Conservation (phyloP, 73 alveolate species). For the Durusdinium trenchii region DNA sequence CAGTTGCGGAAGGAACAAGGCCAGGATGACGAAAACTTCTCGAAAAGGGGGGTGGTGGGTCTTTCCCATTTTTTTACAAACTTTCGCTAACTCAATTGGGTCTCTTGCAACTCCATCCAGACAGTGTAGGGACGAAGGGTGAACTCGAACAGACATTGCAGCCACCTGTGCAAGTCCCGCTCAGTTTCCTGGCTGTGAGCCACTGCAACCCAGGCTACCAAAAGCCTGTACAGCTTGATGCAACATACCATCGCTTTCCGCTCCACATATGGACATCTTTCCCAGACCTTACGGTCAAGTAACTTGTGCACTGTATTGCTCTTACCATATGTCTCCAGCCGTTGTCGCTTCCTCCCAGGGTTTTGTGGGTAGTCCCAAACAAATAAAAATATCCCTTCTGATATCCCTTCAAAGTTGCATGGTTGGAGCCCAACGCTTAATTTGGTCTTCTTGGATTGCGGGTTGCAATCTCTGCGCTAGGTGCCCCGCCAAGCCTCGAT, state of each 20-base stretch:
- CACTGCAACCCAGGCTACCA: not conserved
- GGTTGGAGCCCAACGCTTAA: no score
- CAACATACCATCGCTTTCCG: not conserved
- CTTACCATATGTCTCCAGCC: not conserved
- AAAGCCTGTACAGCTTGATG: not conserved
- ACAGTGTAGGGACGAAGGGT: not conserved
- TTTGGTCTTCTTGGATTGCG: no score
- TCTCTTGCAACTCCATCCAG: not conserved
- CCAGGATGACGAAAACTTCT: no score
- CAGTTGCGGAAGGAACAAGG: no score
- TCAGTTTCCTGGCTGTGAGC: not conserved
- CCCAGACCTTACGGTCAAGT: not conserved
- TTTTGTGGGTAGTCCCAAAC: no score
- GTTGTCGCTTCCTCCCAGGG: not conserved
- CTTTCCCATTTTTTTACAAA: no score
- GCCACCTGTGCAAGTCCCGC: not conserved
- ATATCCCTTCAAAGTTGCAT: no score
- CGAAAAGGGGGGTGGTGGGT: not conserved
- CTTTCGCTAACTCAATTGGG: not conserved
- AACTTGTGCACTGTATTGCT: not conserved
- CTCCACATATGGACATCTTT: not conserved
- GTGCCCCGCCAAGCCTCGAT: no score
- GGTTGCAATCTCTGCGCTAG: no score
- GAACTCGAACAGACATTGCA: not conserved
- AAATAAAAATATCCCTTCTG: no score